These are phyloP conservation scores for Zygnema cylindricum DNA, from an alignment of 139 green algal species.

Conservation along the genomic window DNA sequence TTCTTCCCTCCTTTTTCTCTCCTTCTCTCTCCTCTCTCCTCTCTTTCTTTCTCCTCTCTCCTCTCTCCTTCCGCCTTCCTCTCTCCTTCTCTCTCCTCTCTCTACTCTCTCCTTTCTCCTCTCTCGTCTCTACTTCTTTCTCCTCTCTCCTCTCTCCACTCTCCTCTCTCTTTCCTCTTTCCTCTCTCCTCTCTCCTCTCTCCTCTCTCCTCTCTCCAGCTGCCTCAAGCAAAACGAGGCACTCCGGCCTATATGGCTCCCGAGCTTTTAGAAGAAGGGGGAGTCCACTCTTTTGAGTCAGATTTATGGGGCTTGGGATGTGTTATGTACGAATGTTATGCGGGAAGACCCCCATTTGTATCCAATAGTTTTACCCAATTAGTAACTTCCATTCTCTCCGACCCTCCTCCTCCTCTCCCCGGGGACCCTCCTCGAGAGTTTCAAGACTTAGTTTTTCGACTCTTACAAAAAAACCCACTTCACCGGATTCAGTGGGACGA, in stretches of 20 bases:
- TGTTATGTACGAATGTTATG: constrained; percentile 90
- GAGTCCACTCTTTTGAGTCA: constrained; percentile 78
- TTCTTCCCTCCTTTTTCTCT: too few relatives aligned
- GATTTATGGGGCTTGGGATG: constrained; percentile 94
- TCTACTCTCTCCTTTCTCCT: too few relatives aligned
- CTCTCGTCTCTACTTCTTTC: too few relatives aligned
- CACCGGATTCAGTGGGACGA: constrained; percentile 62
- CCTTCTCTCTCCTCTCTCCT: too few relatives aligned
- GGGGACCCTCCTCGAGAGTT: constrained; percentile 67
- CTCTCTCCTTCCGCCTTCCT: too few relatives aligned
- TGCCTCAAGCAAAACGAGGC: constrained; percentile 77
- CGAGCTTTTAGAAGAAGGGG: constrained; percentile 87
- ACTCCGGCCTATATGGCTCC: constrained; percentile 94
- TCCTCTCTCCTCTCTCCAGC: too few relatives aligned
- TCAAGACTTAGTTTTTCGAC: constrained; percentile 72
- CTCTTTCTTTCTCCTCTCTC: too few relatives aligned
- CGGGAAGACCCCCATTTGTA: constrained; percentile 86
- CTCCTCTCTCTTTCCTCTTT: too few relatives aligned
- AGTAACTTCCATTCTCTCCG: constrained; percentile 61
- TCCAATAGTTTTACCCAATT: constrained; percentile 80
- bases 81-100: too few relatives aligned
- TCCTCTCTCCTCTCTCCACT: too few relatives aligned
- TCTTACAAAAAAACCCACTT: constrained; percentile 86
- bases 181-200: too few relatives aligned
- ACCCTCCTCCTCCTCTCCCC: constrained; percentile 60